A percentile compares a stretch with the other conserved stretches of the same genome.
These are phyloP conservation scores for Nemania sp. DNA, from an alignment of 2,329 filamentous ascomycete genomes.

Conservation along the genomic window DNA sequence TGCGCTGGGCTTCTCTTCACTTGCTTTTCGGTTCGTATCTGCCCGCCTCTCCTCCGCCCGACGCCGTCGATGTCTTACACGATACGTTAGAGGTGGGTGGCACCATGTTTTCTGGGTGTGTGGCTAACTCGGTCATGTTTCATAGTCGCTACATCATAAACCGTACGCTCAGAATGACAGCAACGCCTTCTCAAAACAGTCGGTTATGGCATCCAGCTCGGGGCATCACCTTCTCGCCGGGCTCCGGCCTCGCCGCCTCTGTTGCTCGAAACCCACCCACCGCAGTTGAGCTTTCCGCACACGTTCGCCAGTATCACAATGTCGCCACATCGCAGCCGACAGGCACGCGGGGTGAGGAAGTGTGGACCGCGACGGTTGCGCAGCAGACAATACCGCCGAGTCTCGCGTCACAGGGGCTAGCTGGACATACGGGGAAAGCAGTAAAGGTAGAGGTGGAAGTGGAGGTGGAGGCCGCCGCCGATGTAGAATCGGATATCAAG, in stretches of 20 bases:
- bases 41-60: neutral
- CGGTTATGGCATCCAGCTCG: constrained; percentile 42
- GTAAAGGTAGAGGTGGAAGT: neutral
- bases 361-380: neutral
- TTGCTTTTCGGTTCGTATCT: constrained; percentile 31
- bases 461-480: neutral
- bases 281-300: constrained; percentile 7
- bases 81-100: neutral
- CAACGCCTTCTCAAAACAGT: constrained; percentile 34
- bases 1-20: constrained; percentile 37
- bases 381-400: neutral
- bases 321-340: constrained; percentile 3
- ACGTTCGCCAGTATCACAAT: neutral
- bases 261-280: constrained; percentile 21
- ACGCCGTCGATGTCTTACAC: neutral
- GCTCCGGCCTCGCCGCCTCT: constrained; percentile 21
- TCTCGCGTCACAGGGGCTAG: neutral
- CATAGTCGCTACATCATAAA: constrained; percentile 23
- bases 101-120: neutral
- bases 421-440: neutral
- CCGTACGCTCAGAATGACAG: constrained; percentile 31
- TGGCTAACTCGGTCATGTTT: constrained; percentile 2
- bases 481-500: neutral
- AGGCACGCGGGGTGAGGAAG: constrained; percentile 1
- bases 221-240: constrained; percentile 41